Conservation (phyloP, 2,329 filamentous ascomycete genomes). For the Aspergillus tanneri region DNA sequence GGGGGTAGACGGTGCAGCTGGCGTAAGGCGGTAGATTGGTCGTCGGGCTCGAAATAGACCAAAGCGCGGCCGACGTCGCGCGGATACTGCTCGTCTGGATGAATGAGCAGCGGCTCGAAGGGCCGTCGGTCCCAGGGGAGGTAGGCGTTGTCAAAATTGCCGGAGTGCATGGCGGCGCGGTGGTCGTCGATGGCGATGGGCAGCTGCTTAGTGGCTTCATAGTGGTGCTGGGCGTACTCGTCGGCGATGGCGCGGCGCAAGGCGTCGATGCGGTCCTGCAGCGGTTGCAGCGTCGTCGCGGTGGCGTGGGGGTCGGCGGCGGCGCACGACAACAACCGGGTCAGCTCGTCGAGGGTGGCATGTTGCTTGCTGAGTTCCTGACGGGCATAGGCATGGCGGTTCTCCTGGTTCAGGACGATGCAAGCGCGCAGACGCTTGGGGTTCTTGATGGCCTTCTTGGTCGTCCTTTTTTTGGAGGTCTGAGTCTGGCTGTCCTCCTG, state of each 20-base stretch:
- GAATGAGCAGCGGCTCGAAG: slow-evolving; percentile 66
- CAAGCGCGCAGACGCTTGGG: slow-evolving; percentile 13
- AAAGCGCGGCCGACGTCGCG: slow-evolving; percentile 37
- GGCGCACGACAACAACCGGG: slow-evolving; percentile 22
- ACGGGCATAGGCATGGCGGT: slow-evolving; percentile 18
- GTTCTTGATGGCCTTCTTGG: slow-evolving; percentile 9
- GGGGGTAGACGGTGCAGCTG: slow-evolving; percentile 20
- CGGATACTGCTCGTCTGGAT: slow-evolving; percentile 66
- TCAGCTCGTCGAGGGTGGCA: slow-evolving; percentile 31
- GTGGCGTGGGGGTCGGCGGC: slow-evolving; percentile 25
- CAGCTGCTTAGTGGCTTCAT: slow-evolving; percentile 33
- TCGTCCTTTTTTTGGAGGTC: not conserved
- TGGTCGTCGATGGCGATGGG: slow-evolving; percentile 54
- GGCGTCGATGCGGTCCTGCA: slow-evolving; percentile 23
- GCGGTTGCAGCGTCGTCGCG: slow-evolving; percentile 19
- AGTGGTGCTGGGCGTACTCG: slow-evolving; percentile 25
- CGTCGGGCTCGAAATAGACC: slow-evolving; percentile 37
- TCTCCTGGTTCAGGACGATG: slow-evolving; percentile 28
- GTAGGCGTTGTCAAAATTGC: slow-evolving; percentile 49
- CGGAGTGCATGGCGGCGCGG: slow-evolving; percentile 37
- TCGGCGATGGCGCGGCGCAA: slow-evolving; percentile 11
- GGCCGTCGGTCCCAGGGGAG: slow-evolving; percentile 68
- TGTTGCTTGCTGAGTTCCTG: slow-evolving; percentile 18
- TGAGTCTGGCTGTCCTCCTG: not conserved
- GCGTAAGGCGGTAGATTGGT: slow-evolving; percentile 24